Evolutionary conservation across 352 stramenopile species (phyloP).

Genomic region (Pythium aphanidermatum): DNA sequence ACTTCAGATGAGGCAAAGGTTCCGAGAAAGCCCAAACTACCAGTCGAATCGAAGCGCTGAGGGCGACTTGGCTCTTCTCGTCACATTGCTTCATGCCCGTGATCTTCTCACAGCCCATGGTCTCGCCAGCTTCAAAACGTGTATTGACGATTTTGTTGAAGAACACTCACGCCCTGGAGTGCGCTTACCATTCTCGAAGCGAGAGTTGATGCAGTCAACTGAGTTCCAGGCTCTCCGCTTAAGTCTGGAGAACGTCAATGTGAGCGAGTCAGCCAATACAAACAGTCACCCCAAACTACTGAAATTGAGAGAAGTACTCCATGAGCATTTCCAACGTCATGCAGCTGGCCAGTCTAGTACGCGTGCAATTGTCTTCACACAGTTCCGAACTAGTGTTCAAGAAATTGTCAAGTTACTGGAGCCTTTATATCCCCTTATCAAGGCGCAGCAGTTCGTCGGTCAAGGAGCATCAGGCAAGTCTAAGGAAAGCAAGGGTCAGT

Average conservation of each 20-base stretch:
- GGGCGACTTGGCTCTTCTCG: conserved; percentile 66
- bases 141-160: conserved; percentile 48
- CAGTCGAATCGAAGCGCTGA: conserved; percentile 62
- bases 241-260: conserved; percentile 27
- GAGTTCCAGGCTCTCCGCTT: conserved; percentile 64
- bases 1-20: conserved; percentile 65
- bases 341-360: conserved; percentile 69
- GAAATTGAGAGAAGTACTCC: conserved; percentile 89
- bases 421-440: conserved; percentile 67
- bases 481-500: conserved; percentile 86
- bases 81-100: conserved; percentile 69
- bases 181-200: conserved; percentile 74
- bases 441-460: conserved; percentile 91
- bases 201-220: conserved; percentile 58
- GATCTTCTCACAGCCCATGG: conserved; percentile 76
- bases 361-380: conserved; percentile 97
- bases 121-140: conserved; percentile 65
- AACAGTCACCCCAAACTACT: conserved; percentile 71
- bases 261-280: conserved; percentile 1
- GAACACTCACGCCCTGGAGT: conserved; percentile 35
- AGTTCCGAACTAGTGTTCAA: conserved; percentile 92
- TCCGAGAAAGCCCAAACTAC: conserved; percentile 63
- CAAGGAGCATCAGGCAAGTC: conserved; percentile 81
- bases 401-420: conserved; percentile 89
- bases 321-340: conserved; percentile 85